Evolutionary conservation across 441 rosid genomes (phyloP).

Genomic region (Biscutella laevigata): DNA sequence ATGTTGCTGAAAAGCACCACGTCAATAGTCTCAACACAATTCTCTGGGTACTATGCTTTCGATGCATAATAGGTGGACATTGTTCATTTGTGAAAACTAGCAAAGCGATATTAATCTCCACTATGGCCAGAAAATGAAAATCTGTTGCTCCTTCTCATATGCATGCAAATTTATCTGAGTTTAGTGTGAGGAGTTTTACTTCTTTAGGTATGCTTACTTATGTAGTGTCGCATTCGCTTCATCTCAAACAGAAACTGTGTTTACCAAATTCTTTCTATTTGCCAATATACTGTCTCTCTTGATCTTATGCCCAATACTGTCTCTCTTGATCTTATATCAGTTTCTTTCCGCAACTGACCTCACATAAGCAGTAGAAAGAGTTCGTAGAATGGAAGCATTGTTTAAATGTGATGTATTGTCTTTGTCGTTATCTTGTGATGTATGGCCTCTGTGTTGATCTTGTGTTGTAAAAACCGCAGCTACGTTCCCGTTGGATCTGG

Average conservation of each 20-base stretch:
- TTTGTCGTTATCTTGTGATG: too few species aligned
- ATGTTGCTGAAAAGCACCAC: background rate
- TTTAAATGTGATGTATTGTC: background rate
- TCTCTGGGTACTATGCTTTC: slow-evolving; percentile 46
- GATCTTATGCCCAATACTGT: too few species aligned
- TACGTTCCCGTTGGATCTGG: slow-evolving; percentile 84
- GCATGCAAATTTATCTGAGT: background rate
- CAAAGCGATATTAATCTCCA: slow-evolving; percentile 22
- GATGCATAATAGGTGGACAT: slow-evolving; percentile 57
- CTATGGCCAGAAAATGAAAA: background rate
- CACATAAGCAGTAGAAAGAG: background rate
- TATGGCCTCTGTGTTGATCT: too few species aligned
- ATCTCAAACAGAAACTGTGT: background rate
- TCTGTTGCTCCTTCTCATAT: background rate
- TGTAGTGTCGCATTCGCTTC: background rate
- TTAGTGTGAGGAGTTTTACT: background rate
- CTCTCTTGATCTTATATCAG: background rate
- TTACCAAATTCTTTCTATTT: background rate
- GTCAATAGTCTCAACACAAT: slow-evolving; percentile 34
- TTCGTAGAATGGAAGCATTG: background rate
- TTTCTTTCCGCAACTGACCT: background rate
- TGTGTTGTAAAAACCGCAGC: slow-evolving; percentile 34
- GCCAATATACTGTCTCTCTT: too few species aligned
- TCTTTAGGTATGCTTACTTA: background rate
- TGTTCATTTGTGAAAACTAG: too few species aligned